phyloP scores from a whole-genome alignment of 1,139 yeast species.

The Geotrichum reessii region DNA sequence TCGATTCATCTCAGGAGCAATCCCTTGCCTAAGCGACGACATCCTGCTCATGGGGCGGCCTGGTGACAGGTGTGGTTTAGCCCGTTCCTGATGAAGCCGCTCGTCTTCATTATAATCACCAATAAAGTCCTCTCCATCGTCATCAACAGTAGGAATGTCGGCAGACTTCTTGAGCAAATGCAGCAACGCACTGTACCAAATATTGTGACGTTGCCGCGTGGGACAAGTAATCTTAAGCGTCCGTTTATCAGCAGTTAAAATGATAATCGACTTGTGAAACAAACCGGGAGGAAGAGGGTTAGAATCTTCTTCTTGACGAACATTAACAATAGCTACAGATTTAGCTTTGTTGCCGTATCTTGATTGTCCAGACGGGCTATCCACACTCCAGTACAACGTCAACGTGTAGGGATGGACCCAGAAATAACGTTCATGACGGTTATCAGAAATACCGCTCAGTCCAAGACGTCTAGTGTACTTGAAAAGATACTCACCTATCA shows the following conservation, averaged over 20 bases:
- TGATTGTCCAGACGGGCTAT: slow-evolving; percentile 65
- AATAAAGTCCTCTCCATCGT: slow-evolving; percentile 15
- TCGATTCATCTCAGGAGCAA: slow-evolving; percentile 32
- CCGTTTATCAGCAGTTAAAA: slow-evolving; percentile 62
- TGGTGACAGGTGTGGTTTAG: slow-evolving; percentile 20
- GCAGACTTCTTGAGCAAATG: slow-evolving; percentile 66
- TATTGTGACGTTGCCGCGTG: slow-evolving; percentile 79
- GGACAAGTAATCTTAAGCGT: slow-evolving; percentile 79
- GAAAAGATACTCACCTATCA: slow-evolving; percentile 84
- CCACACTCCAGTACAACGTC: slow-evolving; percentile 83
- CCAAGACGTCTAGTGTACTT: slow-evolving; percentile 83
- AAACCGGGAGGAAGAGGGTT: slow-evolving; percentile 90
- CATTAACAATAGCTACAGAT: slow-evolving; percentile 75
- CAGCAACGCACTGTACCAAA: slow-evolving; percentile 83
- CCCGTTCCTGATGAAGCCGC: slow-evolving; percentile 24
- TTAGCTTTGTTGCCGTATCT: slow-evolving; percentile 49
- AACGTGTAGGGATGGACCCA: slow-evolving; percentile 95
- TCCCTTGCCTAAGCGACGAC: slow-evolving; percentile 27
- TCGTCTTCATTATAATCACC: slow-evolving; percentile 25
- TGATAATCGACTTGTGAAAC: slow-evolving; percentile 75
- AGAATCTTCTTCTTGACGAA: slow-evolving; percentile 74
- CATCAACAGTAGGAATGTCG: slow-evolving; percentile 48
- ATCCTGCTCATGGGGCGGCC: slow-evolving; percentile 23
- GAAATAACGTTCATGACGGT: slow-evolving; percentile 85
- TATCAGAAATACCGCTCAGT: slow-evolving; percentile 66